These are phyloP conservation scores for Pseudogymnoascus sp. DNA, from an alignment of 2,329 filamentous ascomycete genomes.

Conservation along the genomic window DNA sequence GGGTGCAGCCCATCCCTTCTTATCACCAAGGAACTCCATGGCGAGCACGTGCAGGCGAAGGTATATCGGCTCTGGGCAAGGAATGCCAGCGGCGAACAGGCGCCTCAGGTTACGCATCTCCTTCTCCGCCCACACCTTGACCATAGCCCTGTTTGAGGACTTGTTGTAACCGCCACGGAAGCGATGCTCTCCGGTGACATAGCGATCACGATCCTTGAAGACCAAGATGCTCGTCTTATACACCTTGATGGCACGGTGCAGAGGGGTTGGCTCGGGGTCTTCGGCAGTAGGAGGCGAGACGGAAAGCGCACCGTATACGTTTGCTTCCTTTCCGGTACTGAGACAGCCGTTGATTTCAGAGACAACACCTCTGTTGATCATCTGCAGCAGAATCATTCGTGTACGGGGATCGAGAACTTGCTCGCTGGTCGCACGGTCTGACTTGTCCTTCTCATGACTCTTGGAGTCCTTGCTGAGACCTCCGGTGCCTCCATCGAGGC, in stretches of 20 bases:
- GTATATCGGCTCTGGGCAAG: slow-evolving; percentile 81
- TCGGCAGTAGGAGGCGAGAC: slow-evolving; percentile 47
- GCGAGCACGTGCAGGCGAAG: slow-evolving; percentile 91
- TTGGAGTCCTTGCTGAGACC: slow-evolving; percentile 44
- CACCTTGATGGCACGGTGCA: slow-evolving; percentile 89
- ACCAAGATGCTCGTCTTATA: slow-evolving; percentile 98
- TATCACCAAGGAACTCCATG: slow-evolving; percentile 88
- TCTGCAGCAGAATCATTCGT: slow-evolving; percentile 89
- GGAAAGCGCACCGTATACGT: slow-evolving; percentile 86
- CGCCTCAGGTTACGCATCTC: slow-evolving; percentile 91
- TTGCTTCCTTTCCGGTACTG: slow-evolving; percentile 95
- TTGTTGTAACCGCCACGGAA: slow-evolving; percentile 91
- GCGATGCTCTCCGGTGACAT: slow-evolving; percentile 88
- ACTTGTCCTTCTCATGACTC: slow-evolving; percentile 70
- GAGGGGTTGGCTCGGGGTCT: slow-evolving; percentile 41
- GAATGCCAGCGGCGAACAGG: slow-evolving; percentile 76
- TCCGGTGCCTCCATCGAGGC: slow-evolving; percentile 53
- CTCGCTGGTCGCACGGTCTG: slow-evolving; percentile 87
- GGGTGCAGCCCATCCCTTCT: slow-evolving; percentile 80
- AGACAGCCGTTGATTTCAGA: slow-evolving; percentile 91
- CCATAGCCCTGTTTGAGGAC: slow-evolving; percentile 92
- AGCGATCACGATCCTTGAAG: slow-evolving; percentile 96
- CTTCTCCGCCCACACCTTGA: slow-evolving; percentile 98
- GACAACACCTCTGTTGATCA: slow-evolving; percentile 87
- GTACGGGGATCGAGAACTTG: slow-evolving; percentile 92